Evolutionary conservation across 2,329 filamentous ascomycete species (phyloP).

Genomic region (Paraconiothyrium brasiliense): DNA sequence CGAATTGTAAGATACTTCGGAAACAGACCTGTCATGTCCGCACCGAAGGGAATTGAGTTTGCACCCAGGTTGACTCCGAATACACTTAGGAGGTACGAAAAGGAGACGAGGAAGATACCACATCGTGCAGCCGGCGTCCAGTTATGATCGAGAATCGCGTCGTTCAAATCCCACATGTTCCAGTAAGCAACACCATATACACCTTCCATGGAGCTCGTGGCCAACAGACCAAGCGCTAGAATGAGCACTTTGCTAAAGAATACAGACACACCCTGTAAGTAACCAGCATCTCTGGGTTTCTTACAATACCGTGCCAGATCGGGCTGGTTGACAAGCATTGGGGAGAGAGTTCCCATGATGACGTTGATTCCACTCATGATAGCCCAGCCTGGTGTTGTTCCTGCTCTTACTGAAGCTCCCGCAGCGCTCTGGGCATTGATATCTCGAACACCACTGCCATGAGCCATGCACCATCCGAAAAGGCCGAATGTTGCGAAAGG

Average conservation of each 20-base stretch:
- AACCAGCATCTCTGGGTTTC: conserved; percentile 38
- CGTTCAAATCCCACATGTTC: conserved; percentile 58
- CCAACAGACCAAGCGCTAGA: conserved; percentile 52
- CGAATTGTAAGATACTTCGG: conserved; percentile 56
- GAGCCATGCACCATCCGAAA: conserved; percentile 49
- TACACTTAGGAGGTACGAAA: conserved; percentile 51
- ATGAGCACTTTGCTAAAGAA: conserved; percentile 52
- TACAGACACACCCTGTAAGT: conserved; percentile 47
- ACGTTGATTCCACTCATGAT: conserved; percentile 55
- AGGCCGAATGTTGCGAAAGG: conserved; percentile 45
- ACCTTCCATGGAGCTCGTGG: conserved; percentile 48
- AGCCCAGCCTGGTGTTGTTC: conserved; percentile 45
- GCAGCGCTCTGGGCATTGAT: conserved; percentile 20
- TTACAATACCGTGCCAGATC: conserved; percentile 55
- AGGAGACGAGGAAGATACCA: conserved; percentile 51
- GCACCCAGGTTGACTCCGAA: conserved; percentile 56
- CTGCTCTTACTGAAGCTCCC: conserved; percentile 27
- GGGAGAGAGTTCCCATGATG: conserved; percentile 54
- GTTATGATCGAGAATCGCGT: conserved; percentile 53
- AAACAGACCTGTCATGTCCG: conserved; percentile 54
- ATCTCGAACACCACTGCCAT: conserved; percentile 39
- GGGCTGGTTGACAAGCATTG: conserved; percentile 54
- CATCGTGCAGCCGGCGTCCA: conserved; percentile 48
- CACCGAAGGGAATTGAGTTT: conserved; percentile 55
- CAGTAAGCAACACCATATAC: conserved; percentile 53